A percentile compares a stretch with the other conserved stretches of the same genome.
phyloP scores from a whole-genome alignment of 768 basidiomycete species.

The Saitozyma podzolica region DNA sequence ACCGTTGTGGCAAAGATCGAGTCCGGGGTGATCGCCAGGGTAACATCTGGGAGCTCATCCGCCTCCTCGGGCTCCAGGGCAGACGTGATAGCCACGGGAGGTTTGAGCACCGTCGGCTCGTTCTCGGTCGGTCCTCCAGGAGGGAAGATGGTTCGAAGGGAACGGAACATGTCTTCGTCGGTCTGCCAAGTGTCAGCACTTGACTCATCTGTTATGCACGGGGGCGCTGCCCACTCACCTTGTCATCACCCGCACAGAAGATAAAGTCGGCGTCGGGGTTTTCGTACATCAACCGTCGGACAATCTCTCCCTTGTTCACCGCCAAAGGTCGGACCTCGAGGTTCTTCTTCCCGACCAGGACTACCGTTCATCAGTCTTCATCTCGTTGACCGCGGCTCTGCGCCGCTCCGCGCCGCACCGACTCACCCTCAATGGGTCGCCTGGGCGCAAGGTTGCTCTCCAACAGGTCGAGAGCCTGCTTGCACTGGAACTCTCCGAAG shows the following conservation, averaged over 20 bases:
- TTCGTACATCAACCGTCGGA: constrained; percentile 86
- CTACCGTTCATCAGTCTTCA: constrained; percentile 53
- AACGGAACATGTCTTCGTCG: constrained; percentile 99
- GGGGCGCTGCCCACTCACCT: constrained; percentile 57
- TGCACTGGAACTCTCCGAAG: constrained; percentile 92
- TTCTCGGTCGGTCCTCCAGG: constrained; percentile 46
- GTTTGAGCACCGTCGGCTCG: constrained; percentile 54
- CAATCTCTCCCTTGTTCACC: constrained; percentile 98
- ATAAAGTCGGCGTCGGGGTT: constrained; percentile 93
- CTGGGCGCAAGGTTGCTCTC: constrained; percentile 92
- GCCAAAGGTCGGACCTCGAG: constrained; percentile 93
- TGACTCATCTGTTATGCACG: not conserved
- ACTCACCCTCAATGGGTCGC: constrained; percentile 84
- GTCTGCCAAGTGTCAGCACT: constrained; percentile 56
- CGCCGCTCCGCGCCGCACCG: not conserved
- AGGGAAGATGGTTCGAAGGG: constrained; percentile 66
- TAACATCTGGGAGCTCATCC: constrained; percentile 55
- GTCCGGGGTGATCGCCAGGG: constrained; percentile 67
- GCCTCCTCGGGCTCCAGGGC: constrained; percentile 49
- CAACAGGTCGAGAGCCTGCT: constrained; percentile 92
- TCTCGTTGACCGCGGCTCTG: not conserved
- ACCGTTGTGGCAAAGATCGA: constrained; percentile 88
- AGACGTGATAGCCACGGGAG: constrained; percentile 60
- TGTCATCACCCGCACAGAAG: constrained; percentile 98
- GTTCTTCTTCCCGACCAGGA: constrained; percentile 97